Base-by-base conservation (phyloP, 140 eudicot species). In the Cichorium intybus region DNA sequence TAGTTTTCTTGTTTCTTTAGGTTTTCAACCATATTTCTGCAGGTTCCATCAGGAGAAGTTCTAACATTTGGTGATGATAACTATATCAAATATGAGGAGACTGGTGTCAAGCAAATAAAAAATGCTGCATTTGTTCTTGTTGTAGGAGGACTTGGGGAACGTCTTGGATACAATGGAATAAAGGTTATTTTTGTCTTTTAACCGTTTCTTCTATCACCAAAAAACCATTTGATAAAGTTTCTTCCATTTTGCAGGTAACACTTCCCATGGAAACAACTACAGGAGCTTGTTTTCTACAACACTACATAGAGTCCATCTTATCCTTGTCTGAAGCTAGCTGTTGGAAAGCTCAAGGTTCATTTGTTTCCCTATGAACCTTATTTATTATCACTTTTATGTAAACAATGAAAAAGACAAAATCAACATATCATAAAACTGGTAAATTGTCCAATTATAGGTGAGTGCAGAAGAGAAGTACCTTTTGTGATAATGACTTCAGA, bases 121-220 rank as follows among this genome's bases (percentile, higher is more conserved):
- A n/a, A n/a, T n/a, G n/a, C n/a, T n/a, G n/a, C n/a, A 63, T 90
- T 90, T 82, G 97, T 90, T 70, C 97, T 90, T 68, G 97, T 90
- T 67, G 97, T 95, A 7, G 97, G 97, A 39, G 97, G 97, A 65
- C 97, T 90, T 63, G 97, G 97, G 23, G 97, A 90, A 68, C 97
- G 97, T 72, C 97, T 90, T 60, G 97, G 97, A 57, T 90, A 90
- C 81, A 87, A 87, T 70, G 97, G 96, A 41, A 87, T 90, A 50
- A 90, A 90, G 94, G 97, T 87, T 73, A 43, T 46, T 37, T 34
- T 1, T 53, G 9, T 10, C 21, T 37, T 71, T 14, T 24, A 12
- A 62, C 62, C 62, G n/a, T 20, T 65, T 7, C 22, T 66, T 4
- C 18, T 26, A 56, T 73, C 2, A 6, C 0, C 17, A 56, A 29